Base-by-base conservation (phyloP, 495 filamentous ascomycete genomes). In the Jackrogersella multiformis region DNA sequence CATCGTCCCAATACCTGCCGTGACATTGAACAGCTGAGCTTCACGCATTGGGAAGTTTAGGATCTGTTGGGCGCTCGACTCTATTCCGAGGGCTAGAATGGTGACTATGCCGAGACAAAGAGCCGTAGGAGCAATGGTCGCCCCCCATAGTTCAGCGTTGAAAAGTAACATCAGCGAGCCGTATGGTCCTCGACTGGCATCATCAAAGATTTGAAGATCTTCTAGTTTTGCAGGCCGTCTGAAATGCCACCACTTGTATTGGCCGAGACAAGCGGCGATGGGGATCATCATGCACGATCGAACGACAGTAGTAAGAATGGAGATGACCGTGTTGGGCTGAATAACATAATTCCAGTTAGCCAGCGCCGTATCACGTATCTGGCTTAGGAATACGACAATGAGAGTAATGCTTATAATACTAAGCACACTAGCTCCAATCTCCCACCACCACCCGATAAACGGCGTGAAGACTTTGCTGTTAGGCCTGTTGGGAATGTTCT, bases 21-120 rank as follows among this genome's bases (percentile, higher is more conserved):
- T 28, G 2, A 24, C 0, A 6, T 38, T 52, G 0, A 54, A 2
- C 5, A 54, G 5, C 3, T 35, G 18, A 16, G 48, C 24, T 12
- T 57, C n/a, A 4, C 53, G 32, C 2, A 20, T 24, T 18, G 23
- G 32, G 16, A 67, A 56, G 0, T 42, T 53, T 8, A 71, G 30
- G 15, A 71, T 61, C 46, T 71, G 63, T 34, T 71, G 68, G 5
- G 59, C 64, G 20, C 42, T 62, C 8, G 68, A 59, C 20, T 71
- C 68, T 9, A 71, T 60, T 1, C 63, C 68, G 16, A 71, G 20
- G 1, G 58, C 55, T 4, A 58, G 28, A 21, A 58, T 48, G 9
- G 30, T 35, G 12, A 35, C 28, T 2, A 36, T 4, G 7, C 38
- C 30, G 15, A 48, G 41, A 28, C 6, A 42, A 8, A 16, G 18